Evolutionary conservation across 164 flowering plant species (phyloP), one percentile per base, ranked within the genome.

Genomic region (Chloranthus sessilifolius): DNA sequence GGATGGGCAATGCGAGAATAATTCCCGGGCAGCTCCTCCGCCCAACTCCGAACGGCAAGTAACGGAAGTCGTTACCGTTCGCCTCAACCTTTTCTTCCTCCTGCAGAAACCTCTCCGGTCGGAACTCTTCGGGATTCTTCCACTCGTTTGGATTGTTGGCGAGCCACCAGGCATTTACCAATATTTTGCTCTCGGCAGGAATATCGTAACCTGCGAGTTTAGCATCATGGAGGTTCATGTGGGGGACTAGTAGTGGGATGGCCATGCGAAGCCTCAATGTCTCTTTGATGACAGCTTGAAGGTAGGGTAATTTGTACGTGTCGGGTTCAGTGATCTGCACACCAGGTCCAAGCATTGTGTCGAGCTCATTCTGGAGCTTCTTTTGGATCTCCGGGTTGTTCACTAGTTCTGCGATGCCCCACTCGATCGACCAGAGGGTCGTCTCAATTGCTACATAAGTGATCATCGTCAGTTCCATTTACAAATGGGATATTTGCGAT

Each of bases 11-110:
- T 0, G 97, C 97, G 15, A 85, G 74, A 8, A 89, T 85, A 50
- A 89, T 89, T 15, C 97, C 97, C 2, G 95, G 97, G 71, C 97
- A 89, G 59, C 92, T 86, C 62, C 96, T 72, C 49, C 97, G 60
- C 0, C 97, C 97, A 2, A 71, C 95, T 0, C 97, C 95, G 35
- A 89, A 89, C 0, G 97, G 97, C 12, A 85, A 75, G 72, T 72
- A 89, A 33, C 86, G 53, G 74, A 75, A 89, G 60, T 89, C 97
- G 31, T 85, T 89, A 3, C 97, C 97, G 19, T 64, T 89, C 59
- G 90, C 85, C 60, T 88, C 92, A 1, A 88, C 97, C 60, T 81
- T 74, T 0, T 78, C 40, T 47, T 89, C 97, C 70, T 89, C 95
- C 50, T 83, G 82, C 49, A 88, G 48, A 73, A 84, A 84, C 72